Base-by-base conservation (phyloP, 345 rosid genomes). In the Eucalyptus shirleyi region DNA sequence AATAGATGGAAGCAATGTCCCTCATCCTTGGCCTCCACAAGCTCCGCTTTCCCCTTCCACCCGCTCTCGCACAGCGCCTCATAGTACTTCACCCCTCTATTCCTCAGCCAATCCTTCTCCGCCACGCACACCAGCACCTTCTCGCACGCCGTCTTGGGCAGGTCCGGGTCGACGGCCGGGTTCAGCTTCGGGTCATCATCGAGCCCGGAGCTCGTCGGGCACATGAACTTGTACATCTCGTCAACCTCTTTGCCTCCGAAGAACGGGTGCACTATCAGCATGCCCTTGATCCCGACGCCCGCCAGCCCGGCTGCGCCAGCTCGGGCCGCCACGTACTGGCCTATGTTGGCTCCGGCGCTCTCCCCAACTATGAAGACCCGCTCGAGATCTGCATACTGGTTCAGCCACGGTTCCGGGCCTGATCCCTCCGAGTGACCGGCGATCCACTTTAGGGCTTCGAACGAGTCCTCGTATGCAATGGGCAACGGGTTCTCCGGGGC, bases 401-500 rank as follows among this genome's bases (percentile, higher is more conserved):
- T 94, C 32, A 95, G 87, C 96, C 93, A 94, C 3, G 88, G 88
- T 21, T 94, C 97, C 2, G 93, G 91, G 5, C 96, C 97, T 0
- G 83, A 8, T 50, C 95, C 93, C 3, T 77, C 19, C 9, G 89
- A 53, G 65, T 95, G 98, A 14, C 91, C 15, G 1, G 93, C 93
- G 2, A 96, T 88, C 96, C 97, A 96, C 30, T 90, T 89, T 14
- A 94, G 91, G 9, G 93, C 94, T 8, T 86, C 91, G 95, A 94
- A 94, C 5, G 97, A 94, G 72, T 96, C 96, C 12, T 95, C 95
- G 30, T 95, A 93, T 0, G 93, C 94, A 15, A 82, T 51, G 3
- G 97, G 99, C n/a, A 96, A 86, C 51, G 91, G 95, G 65, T 92
- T 91, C 87, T 97, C 98, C 23, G 97, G 99, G 49, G 95, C 97